Conservation (phyloP, 1,139 yeast genomes). For the Hemisphaericaspora subhashii region DNA sequence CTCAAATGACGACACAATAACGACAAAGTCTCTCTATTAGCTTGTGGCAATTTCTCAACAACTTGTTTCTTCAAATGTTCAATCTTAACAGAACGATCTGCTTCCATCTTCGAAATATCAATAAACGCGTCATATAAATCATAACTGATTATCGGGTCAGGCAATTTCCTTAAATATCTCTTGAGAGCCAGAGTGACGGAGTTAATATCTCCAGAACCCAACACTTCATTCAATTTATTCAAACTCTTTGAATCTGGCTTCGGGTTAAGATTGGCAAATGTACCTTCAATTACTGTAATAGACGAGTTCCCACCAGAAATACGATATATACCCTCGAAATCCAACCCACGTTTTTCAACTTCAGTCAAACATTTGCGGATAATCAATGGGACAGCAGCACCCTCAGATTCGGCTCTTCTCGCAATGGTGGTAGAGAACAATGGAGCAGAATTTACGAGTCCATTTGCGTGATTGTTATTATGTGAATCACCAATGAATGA, state of each 20-base stretch:
- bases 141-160: slow-evolving; percentile 81
- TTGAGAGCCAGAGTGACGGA: slow-evolving; percentile 87
- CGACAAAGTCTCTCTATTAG: slow-evolving; percentile 63
- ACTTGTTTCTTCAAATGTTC: slow-evolving; percentile 28
- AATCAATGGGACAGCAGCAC: slow-evolving; percentile 63
- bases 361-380: slow-evolving; percentile 73
- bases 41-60: slow-evolving; percentile 53
- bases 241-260: slow-evolving; percentile 39
- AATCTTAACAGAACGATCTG: slow-evolving; percentile 30
- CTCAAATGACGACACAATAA: slow-evolving; percentile 64
- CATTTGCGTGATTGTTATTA: slow-evolving; percentile 11
- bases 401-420: slow-evolving; percentile 60
- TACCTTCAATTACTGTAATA: slow-evolving; percentile 55
- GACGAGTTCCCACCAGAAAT: slow-evolving; percentile 88
- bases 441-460: slow-evolving; percentile 23
- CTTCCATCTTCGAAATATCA: slow-evolving; percentile 26
- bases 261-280: slow-evolving; percentile 35
- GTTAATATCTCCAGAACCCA: slow-evolving; percentile 73
- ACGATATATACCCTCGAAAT: slow-evolving; percentile 84
- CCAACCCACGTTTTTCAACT: slow-evolving; percentile 73
- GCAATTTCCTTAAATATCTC: slow-evolving; percentile 79
- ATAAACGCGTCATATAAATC: slow-evolving; percentile 68
- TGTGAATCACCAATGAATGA: slow-evolving; percentile 27
- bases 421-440: slow-evolving; percentile 55
- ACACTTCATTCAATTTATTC: slow-evolving; percentile 43